Conservation (phyloP, 192 early-diverging fungal genomes). For the Linderina pennispora region DNA sequence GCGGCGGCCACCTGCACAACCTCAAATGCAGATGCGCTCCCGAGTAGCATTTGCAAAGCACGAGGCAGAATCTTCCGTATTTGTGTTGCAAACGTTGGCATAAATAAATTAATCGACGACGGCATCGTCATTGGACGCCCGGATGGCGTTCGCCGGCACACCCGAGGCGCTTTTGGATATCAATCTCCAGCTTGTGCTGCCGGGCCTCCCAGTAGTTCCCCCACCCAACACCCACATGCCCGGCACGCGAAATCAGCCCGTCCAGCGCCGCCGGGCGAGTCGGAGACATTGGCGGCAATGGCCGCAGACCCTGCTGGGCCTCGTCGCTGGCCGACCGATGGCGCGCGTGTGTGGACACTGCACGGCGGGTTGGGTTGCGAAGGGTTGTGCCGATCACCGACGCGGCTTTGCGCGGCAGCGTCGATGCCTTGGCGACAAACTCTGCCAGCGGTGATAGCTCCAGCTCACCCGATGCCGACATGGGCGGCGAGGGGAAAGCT, state of each 20-base stretch:
- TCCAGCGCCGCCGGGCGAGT: constrained; percentile 5
- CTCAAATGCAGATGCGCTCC: too few relatives aligned
- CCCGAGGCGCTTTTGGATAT: constrained; percentile 24
- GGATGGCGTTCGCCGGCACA: background rate
- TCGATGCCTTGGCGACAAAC: background rate
- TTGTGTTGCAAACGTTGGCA: too few relatives aligned
- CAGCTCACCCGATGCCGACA: constrained; percentile 3
- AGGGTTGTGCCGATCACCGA: constrained; percentile 27
- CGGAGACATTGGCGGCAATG: constrained; percentile 7
- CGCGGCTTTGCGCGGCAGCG: constrained; percentile 20
- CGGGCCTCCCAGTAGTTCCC: constrained; percentile 44
- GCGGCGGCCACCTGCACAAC: too few relatives aligned
- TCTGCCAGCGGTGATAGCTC: background rate
- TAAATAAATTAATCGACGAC: too few relatives aligned
- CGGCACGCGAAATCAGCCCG: constrained; percentile 20
- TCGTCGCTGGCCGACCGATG: too few relatives aligned
- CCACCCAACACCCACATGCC: constrained; percentile 41
- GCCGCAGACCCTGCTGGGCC: background rate
- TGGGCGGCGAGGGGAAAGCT: constrained; percentile 14
- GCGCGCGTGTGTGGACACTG: too few relatives aligned
- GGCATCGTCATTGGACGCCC: too few relatives aligned
- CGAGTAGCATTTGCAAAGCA: too few relatives aligned
- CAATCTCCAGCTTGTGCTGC: constrained; percentile 22
- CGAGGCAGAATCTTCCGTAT: too few relatives aligned
- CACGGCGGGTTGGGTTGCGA: too few relatives aligned